Conservation (phyloP, 805 yeast species). For the Saccharomycopsis sp. region DNA sequence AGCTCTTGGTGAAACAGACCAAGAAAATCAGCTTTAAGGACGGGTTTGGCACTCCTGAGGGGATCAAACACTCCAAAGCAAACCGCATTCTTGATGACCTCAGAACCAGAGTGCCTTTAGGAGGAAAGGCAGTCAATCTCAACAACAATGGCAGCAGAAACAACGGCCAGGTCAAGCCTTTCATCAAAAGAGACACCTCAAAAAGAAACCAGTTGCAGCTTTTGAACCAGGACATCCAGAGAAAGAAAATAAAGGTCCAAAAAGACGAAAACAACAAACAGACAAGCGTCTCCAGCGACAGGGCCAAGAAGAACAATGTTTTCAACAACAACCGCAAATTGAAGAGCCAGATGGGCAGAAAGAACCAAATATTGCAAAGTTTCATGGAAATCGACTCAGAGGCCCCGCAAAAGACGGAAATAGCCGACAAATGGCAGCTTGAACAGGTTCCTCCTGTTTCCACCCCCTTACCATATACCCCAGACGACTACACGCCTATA, state of each 20-base stretch:
- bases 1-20: not conserved
- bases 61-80: conserved; percentile 5
- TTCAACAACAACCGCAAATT: not conserved
- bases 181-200: conserved; percentile 4
- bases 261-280: conserved; percentile 15
- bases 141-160: conserved; percentile 1
- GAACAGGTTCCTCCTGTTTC: conserved; percentile 40
- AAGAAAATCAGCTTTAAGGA: conserved; percentile 6
- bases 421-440: conserved; percentile 33
- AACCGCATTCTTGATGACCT: not conserved
- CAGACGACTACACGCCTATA: conserved; percentile 39
- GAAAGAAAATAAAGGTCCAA: conserved; percentile 17
- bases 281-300: not conserved
- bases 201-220: conserved; percentile 11
- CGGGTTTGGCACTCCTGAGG: conserved; percentile 3
- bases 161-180: conserved; percentile 7
- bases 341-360: conserved; percentile 1
- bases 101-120: conserved; percentile 13
- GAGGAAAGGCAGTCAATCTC: conserved; percentile 10
- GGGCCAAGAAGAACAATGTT: not conserved
- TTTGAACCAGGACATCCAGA: conserved; percentile 6
- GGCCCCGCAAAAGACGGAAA: conserved; percentile 10
- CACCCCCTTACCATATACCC: conserved; percentile 37
- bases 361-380: not conserved
- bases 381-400: not conserved